Base-by-base conservation (phyloP, 1,284 basidiomycete species). In the Ceratobasidium sp. region DNA sequence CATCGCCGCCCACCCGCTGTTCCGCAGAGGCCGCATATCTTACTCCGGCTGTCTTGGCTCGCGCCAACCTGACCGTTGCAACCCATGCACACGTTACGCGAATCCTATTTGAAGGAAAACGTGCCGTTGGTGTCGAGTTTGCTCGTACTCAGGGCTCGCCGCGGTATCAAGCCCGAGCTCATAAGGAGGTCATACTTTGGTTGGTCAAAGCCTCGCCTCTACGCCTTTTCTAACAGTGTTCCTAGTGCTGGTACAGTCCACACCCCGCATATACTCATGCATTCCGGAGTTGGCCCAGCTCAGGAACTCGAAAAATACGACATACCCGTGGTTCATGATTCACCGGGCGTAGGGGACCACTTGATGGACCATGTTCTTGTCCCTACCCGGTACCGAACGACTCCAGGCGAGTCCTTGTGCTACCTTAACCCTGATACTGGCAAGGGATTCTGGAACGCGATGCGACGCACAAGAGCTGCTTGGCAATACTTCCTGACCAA, bases 221-320 rank as follows among this genome's bases (percentile, higher is more conserved):
- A 4, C 13, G 3, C 8, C 54, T 40, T 25, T 47, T n/a, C 29
- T 68, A 17, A 27, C 55, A 27, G 29, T 2, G 20, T 22, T 43
- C n/a, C n/a, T n/a, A 27, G 68, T 31, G 68, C 70, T 70, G 90
- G 89, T 40, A 86, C 84, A 27, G 88, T 60, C 15, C 64, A 71
- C 25, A 70, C 70, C n/a, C 70, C 70, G 47, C 49, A 52, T 38
- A 71, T 72, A 42, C 82, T 93, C 15, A 83, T 91, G 81, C 81
- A 90, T 35, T 89, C 87, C 17, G 90, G 90, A 3, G 76, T 91
- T 25, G 89, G 89, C 0, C 85, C 87, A 20, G 80, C 81, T 2
- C 77, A 79, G 17, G 81, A 88, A 22, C 81, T 91, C n/a, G 72
- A 78, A 8, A 75, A 79, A 38, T 78, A 84, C 68, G 73, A 75